Evolutionary conservation across 805 yeast species (phyloP).

Genomic region (Barnettozyma salicaria): DNA sequence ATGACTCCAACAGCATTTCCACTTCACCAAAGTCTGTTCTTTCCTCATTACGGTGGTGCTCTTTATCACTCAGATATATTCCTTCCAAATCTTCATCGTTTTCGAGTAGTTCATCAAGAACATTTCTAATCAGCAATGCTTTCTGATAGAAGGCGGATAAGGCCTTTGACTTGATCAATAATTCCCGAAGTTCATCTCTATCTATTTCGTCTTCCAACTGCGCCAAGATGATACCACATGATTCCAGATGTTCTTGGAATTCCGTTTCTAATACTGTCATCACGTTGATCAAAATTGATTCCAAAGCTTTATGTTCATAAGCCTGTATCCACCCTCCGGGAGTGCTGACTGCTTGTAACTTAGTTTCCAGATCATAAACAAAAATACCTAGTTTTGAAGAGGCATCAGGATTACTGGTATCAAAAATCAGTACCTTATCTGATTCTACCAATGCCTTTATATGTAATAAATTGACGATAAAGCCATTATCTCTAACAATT

Average conservation of each 20-base stretch:
- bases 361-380: slow-evolving; percentile 78
- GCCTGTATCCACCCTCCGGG: slow-evolving; percentile 36
- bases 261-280: slow-evolving; percentile 77
- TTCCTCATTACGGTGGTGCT: slow-evolving; percentile 13
- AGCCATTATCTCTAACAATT: slow-evolving; percentile 70
- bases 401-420: slow-evolving; percentile 46
- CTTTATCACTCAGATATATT: slow-evolving; percentile 61
- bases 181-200: slow-evolving; percentile 64
- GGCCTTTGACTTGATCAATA: slow-evolving; percentile 66
- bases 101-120: slow-evolving; percentile 76
- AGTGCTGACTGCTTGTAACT: slow-evolving; percentile 40
- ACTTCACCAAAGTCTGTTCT: slow-evolving; percentile 56
- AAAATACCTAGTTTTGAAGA: slow-evolving; percentile 68
- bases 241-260: slow-evolving; percentile 47
- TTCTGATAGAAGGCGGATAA: slow-evolving; percentile 72
- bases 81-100: slow-evolving; percentile 79
- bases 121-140: slow-evolving; percentile 67
- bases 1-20: slow-evolving; percentile 83
- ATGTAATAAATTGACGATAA: slow-evolving; percentile 76
- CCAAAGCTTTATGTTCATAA: slow-evolving; percentile 80
- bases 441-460: slow-evolving; percentile 84
- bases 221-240: slow-evolving; percentile 57
- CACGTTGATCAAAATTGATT: slow-evolving; percentile 74
- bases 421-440: slow-evolving; percentile 78
- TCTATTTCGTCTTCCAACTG: slow-evolving; percentile 77